These are phyloP conservation scores for Ramularia endophylla DNA, from an alignment of 2,329 filamentous ascomycete species.

Conservation along the genomic window DNA sequence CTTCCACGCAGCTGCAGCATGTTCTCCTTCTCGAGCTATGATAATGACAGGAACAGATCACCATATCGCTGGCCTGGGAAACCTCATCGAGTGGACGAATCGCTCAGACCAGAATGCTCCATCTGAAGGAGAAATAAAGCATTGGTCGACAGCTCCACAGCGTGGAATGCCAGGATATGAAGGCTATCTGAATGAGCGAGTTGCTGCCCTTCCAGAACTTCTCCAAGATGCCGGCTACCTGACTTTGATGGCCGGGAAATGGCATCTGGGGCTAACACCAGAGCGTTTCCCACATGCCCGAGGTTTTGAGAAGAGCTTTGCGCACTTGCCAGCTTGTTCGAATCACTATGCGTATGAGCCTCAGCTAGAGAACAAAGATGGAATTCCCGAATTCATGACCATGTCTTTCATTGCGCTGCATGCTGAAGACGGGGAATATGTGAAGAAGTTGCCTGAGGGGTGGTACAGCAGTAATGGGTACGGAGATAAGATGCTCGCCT, in stretches of 20 bases:
- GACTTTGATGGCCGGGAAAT: conserved; percentile 58
- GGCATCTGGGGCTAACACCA: conserved; percentile 56
- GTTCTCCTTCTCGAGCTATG: conserved; percentile 59
- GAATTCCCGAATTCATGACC: conserved; percentile 37
- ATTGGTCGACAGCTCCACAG: conserved; percentile 49
- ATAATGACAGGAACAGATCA: conserved; percentile 62
- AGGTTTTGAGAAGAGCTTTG: conserved; percentile 56
- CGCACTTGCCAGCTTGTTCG: conserved; percentile 55
- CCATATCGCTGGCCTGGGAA: conserved; percentile 53
- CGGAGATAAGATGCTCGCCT: conserved; percentile 35
- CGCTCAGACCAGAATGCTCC: conserved; percentile 49
- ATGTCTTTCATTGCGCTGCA: conserved; percentile 38
- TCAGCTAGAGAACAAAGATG: conserved; percentile 31
- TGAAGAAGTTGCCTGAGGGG: conserved; percentile 33
- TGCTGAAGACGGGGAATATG: conserved; percentile 35
- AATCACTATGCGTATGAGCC: conserved; percentile 54
- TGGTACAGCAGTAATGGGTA: conserved; percentile 38
- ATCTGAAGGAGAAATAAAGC: conserved; percentile 38
- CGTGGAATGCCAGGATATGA: conserved; percentile 57
- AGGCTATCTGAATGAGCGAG: conserved; percentile 56
- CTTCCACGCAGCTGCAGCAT: conserved; percentile 60
- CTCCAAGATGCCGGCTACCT: conserved; percentile 54
- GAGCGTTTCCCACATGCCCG: conserved; percentile 51
- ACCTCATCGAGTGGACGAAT: conserved; percentile 54
- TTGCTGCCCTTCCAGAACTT: conserved; percentile 54